A percentile compares a stretch with the other conserved stretches of the same genome.
These are phyloP conservation scores for Didymella pomorum DNA, from an alignment of 2,329 filamentous ascomycete genomes.

Conservation along the genomic window DNA sequence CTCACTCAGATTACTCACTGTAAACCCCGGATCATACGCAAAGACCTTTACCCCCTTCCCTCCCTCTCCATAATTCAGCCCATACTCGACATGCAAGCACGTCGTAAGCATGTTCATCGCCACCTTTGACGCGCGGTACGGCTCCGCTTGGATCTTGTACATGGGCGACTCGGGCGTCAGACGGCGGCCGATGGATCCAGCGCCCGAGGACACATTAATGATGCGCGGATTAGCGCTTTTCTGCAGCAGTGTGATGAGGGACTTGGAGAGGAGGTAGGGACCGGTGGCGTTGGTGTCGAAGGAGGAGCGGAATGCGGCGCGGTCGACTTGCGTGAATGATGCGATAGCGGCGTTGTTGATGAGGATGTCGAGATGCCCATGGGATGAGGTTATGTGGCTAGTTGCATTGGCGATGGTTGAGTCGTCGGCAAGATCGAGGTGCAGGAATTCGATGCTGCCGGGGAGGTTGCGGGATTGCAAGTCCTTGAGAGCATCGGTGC, in stretches of 20 bases:
- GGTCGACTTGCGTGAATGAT: conserved; percentile 25
- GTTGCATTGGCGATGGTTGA: conserved; percentile 53
- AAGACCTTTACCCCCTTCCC: conserved; percentile 46
- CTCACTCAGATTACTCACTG: conserved; percentile 43
- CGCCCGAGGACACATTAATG: conserved; percentile 49
- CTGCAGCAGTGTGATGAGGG: conserved; percentile 29
- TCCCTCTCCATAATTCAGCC: conserved; percentile 6
- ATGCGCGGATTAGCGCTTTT: conserved; percentile 38
- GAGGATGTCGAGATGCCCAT: conserved; percentile 50
- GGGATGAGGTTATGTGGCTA: conserved; percentile 29
- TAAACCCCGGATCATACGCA: conserved; percentile 52
- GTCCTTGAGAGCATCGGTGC: conserved; percentile 37
- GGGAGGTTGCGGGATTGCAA: conserved; percentile 38
- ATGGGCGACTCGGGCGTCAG: conserved; percentile 36
- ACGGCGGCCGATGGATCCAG: conserved; percentile 44
- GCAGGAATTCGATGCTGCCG: conserved; percentile 48
- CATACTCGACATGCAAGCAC: conserved; percentile 29
- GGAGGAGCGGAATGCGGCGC: conserved; percentile 33
- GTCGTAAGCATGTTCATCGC: conserved; percentile 53
- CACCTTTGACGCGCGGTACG: conserved; percentile 51
- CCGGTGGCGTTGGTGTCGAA: conserved; percentile 45
- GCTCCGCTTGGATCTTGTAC: conserved; percentile 38
- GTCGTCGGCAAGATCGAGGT: conserved; percentile 56
- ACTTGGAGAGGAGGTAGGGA: conserved; percentile 35
- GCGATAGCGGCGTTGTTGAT: conserved; percentile 52